These are phyloP conservation scores for Phytophthora ramorum DNA, from an alignment of 352 stramenopile genomes.

Conservation along the genomic window DNA sequence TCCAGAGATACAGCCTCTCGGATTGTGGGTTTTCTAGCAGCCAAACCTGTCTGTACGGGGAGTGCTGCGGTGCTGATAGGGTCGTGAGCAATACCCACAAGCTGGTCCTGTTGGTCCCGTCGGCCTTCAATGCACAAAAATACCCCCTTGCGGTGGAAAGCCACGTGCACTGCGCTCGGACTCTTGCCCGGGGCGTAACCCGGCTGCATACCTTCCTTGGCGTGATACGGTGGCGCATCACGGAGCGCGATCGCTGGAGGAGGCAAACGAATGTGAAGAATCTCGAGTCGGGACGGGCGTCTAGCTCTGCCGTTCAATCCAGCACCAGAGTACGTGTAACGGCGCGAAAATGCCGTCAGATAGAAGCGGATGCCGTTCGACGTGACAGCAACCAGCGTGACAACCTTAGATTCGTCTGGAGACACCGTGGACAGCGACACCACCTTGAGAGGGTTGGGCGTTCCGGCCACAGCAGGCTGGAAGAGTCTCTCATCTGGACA, in stretches of 20 bases:
- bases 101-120: slow-evolving; percentile 80
- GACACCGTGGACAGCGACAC: slow-evolving; percentile 71
- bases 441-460: slow-evolving; percentile 60
- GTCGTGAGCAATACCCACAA: slow-evolving; percentile 80
- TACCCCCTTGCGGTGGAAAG: slow-evolving; percentile 82
- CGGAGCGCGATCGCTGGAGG: slow-evolving; percentile 71
- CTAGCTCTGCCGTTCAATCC: slow-evolving; percentile 51
- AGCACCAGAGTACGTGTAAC: slow-evolving; percentile 47
- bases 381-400: slow-evolving; percentile 94
- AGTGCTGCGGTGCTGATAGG: slow-evolving; percentile 74
- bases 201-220: slow-evolving; percentile 88
- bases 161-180: slow-evolving; percentile 76
- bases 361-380: slow-evolving; percentile 96
- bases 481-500: slow-evolving; percentile 87
- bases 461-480: slow-evolving; percentile 44
- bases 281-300: slow-evolving; percentile 72
- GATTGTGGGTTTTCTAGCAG: slow-evolving; percentile 71
- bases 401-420: slow-evolving; percentile 76
- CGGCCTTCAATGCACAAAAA: slow-evolving; percentile 81
- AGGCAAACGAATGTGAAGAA: slow-evolving; percentile 84
- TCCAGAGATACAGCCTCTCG: slow-evolving; percentile 81
- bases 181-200: slow-evolving; percentile 83
- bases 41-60: slow-evolving; percentile 46
- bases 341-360: slow-evolving; percentile 87
- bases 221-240: slow-evolving; percentile 84